Evolutionary conservation across 805 yeast genomes (phyloP), one percentile per base, ranked within the genome.

Genomic region (Candida chauliodis): DNA sequence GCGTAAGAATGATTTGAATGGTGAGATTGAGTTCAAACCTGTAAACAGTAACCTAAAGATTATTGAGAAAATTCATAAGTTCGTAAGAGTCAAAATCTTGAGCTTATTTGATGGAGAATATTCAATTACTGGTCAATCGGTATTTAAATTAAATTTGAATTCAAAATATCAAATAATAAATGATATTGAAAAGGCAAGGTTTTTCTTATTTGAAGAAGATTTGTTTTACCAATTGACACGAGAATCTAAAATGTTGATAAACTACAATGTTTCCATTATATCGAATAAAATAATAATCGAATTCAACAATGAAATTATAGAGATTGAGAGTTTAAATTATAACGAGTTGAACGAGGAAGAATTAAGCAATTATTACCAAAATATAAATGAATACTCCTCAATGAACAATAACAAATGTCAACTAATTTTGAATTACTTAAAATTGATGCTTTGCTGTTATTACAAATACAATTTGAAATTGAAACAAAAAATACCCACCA

Each of bases 161-260:
- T 38, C 35, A 16, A 43, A 25, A 14, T 38, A 32, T 30, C 49
- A 58, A 16, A 61, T 71, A 9, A 72, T 81, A 15, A 70, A 72
- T 34, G 74, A 73, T 17, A 81, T 91, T 19, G 71, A 75, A 25
- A 75, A 64, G 36, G 89, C 95, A 0, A 71, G 96, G 33, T 80
- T 75, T 45, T 76, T 78, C 42, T 67, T 90, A 6, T 91, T 91
- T 62, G 98, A 91, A 53, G 93, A 86, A 52, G 98, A 91, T 57
- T 67, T 91, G 38, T 87, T 87, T 63, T 78, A 76, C 57, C 89
- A 82, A 49, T 60, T 91, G 39, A 71, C 81, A 17, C 76, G 80
- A 45, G 99, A 91, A 58, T 87, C 95, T 1, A 73, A 81, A 21
- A 55, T 70, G 5, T 63, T 91, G 41, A 73, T 81, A 8, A 77